Conservation (phyloP, 441 rosid species). For the Adansonia grandidieri region DNA sequence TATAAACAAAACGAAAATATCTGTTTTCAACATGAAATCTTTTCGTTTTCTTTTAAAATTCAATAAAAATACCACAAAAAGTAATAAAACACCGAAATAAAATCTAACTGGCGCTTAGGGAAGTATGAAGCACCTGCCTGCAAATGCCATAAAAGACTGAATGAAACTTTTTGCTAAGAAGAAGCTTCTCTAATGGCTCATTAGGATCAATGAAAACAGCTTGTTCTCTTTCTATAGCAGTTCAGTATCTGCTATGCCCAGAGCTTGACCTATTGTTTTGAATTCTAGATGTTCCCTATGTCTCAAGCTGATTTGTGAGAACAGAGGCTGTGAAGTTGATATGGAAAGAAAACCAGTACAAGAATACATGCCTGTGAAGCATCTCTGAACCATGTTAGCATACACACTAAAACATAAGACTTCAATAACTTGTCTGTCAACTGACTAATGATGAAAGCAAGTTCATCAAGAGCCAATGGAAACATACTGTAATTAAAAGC, state of each 20-base stretch:
- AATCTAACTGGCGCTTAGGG: not conserved
- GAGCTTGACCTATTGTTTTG: constrained; percentile 82
- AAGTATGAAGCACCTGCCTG: constrained; percentile 64
- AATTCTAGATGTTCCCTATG: constrained; percentile 63
- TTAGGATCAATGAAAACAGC: constrained; percentile 53
- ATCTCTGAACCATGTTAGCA: constrained; percentile 41
- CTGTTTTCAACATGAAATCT: not conserved
- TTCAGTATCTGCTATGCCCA: constrained; percentile 90
- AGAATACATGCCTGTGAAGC: constrained; percentile 69
- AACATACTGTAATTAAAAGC: constrained; percentile 67
- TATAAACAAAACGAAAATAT: not conserved
- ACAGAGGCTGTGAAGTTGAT: constrained; percentile 84
- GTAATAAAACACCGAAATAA: not conserved
- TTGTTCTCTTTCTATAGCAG: constrained; percentile 59
- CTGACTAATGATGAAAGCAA: constrained; percentile 10
- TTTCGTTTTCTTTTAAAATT: not conserved
- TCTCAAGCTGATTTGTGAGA: constrained; percentile 86
- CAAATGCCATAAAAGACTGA: constrained; percentile 84
- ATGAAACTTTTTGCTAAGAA: constrained; percentile 69
- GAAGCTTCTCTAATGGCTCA: constrained; percentile 90
- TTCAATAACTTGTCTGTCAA: constrained; percentile 20
- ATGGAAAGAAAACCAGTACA: constrained; percentile 75
- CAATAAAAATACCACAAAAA: not conserved
- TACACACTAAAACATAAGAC: constrained; percentile 28
- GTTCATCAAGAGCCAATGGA: constrained; percentile 24